Evolutionary conservation across 768 basidiomycete species (phyloP).

Genomic region (Sutorius australiensis): DNA sequence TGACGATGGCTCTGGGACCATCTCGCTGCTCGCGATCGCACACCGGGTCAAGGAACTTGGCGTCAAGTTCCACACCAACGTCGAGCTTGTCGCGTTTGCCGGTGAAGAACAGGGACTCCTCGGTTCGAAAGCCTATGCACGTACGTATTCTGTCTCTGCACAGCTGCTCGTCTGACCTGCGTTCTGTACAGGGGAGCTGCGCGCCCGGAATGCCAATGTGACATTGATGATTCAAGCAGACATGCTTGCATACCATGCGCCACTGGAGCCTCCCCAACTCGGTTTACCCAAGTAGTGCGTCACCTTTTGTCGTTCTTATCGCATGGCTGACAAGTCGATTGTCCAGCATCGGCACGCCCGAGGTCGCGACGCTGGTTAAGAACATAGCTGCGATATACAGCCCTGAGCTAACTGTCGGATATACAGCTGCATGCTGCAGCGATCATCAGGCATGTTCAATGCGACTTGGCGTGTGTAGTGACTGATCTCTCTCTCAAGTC

Average conservation of each 20-base stretch:
- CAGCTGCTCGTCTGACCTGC: not conserved
- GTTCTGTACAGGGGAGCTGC: constrained; percentile 50
- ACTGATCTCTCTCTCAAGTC: constrained; percentile 40
- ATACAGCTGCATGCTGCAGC: constrained; percentile 80
- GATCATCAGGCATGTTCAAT: constrained; percentile 67
- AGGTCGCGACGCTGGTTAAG: constrained; percentile 69
- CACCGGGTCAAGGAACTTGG: constrained; percentile 63
- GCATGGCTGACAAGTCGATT: not conserved
- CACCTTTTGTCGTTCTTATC: not conserved
- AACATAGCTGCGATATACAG: constrained; percentile 79
- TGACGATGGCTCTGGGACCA: constrained; percentile 62
- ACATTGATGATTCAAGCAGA: constrained; percentile 88
- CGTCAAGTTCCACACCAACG: constrained; percentile 68
- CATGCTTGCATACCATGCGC: constrained; percentile 83
- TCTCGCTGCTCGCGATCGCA: constrained; percentile 77
- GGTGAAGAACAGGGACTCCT: constrained; percentile 90
- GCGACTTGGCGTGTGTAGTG: not conserved
- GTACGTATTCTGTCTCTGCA: constrained; percentile 42
- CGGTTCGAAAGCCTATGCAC: constrained; percentile 76
- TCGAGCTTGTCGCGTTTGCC: constrained; percentile 80
- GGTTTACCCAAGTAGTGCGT: constrained; percentile 71
- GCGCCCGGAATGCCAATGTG: constrained; percentile 56
- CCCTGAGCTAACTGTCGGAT: constrained; percentile 71
- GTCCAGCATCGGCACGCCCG: constrained; percentile 70
- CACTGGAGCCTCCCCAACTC: constrained; percentile 77